These are phyloP conservation scores for Skeletonema costatum DNA, from an alignment of 108 stramenopile species.

Conservation along the genomic window DNA sequence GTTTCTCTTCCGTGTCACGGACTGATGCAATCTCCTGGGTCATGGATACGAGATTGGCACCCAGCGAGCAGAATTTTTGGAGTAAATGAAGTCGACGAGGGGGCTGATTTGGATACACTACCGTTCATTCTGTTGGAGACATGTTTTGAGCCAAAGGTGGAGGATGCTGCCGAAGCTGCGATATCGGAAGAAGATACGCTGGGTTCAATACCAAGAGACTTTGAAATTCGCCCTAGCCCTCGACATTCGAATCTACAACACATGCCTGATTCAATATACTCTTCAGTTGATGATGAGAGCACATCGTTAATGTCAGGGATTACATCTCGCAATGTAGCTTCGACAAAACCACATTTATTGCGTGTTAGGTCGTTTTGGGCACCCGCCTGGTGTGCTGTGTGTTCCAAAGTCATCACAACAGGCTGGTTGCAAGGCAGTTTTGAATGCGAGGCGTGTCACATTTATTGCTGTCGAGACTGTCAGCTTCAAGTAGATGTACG, in stretches of 20 bases:
- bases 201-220: slow-evolving; percentile 45
- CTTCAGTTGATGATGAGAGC: slow-evolving; percentile 43
- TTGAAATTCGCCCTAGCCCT: slow-evolving; percentile 23
- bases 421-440: slow-evolving; percentile 57
- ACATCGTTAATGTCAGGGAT: slow-evolving; percentile 40
- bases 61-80: slow-evolving; percentile 22
- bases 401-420: slow-evolving; percentile 48
- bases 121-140: slow-evolving; percentile 47
- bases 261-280: slow-evolving; percentile 22
- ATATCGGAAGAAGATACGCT: slow-evolving; percentile 46
- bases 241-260: neutral
- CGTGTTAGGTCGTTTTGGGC: slow-evolving; percentile 61
- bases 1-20: slow-evolving; percentile 56
- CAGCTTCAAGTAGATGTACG: slow-evolving; percentile 76
- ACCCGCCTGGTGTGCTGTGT: slow-evolving; percentile 64
- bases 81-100: slow-evolving; percentile 12
- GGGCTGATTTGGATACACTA: slow-evolving; percentile 7
- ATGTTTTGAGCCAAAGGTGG: slow-evolving; percentile 46
- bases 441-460: slow-evolving; percentile 76
- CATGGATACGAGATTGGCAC: slow-evolving; percentile 65
- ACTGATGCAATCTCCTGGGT: slow-evolving; percentile 58
- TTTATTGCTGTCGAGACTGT: slow-evolving; percentile 82
- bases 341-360: slow-evolving; percentile 64
- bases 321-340: slow-evolving; percentile 12
- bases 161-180: slow-evolving; percentile 13